Base-by-base conservation (phyloP, 352 stramenopile species). In the Albugo laibachii region DNA sequence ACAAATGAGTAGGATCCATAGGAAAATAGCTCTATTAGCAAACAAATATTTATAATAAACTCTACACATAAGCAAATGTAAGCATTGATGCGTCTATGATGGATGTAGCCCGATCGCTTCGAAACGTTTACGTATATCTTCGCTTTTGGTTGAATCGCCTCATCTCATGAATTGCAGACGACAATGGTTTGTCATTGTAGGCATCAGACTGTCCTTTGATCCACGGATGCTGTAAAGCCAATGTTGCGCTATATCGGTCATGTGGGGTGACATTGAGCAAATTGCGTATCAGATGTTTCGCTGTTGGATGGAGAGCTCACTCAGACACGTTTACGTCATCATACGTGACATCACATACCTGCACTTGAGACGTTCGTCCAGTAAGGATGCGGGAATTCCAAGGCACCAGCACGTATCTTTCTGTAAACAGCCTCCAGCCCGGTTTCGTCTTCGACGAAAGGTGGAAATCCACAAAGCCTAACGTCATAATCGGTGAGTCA, bases 121-220 rank as follows among this genome's bases (percentile, higher is more conserved):
- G 24, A 8, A 31, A 31, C n/a, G n/a, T 31, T 62, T 72, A 91
- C 54, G 76, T 87, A 54, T 81, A 87, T 52, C 77, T 72, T 48
- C 74, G 69, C 64, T 91, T 91, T 52, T 87, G 75, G 59, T 91
- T 87, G 58, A 91, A 91, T 50, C 77, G 77, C 69, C 78, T 83
- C 77, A 91, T 91, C 59, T 91, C 77, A 52, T 83, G 50, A 51
- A 87, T 81, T 50, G 77, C 77, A 27, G 77, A 91, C 50, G 63
- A 58, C 55, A 91, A 69, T 57, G 74, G 74, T 61, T 84, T 55
- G 47, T 87, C 73, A 53, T 60, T 86, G 61, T 73, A 81, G 50
- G 73, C 67, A 50, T 62, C 67, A 36, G 62, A 61, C 43, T 67
- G 61, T 47, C 75, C 77, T 60, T 80, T 83, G 68, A 92, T 88